Evolutionary conservation across 1,284 basidiomycete species (phyloP), one percentile per base, ranked within the genome.

Genomic region (Fomitopsis palustris): DNA sequence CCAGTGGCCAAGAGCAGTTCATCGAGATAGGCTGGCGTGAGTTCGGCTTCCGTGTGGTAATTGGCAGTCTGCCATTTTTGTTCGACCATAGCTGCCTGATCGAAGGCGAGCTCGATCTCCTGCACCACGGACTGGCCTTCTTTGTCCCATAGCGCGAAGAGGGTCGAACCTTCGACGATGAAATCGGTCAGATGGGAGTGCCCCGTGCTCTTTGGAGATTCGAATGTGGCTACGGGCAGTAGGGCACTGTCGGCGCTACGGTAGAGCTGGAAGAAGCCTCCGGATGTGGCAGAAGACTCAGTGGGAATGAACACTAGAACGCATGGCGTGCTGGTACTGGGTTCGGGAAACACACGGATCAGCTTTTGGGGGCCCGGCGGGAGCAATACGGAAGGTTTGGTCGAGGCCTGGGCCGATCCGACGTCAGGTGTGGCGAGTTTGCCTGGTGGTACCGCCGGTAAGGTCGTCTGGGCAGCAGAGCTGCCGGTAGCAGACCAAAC

Each of bases 1-100:
- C 82, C 89, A 51, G 82, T 81, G 41, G 81, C 78, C 59, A 88
- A 77, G 57, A 96, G 81, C 53, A 90, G 79, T 65, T 93, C 90
- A 69, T 96, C 93, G 61, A 96, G 86, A 73, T 91, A 90, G 9
- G 87, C 83, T n/a, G 94, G 89, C 2, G 93, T 93, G 62, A 93
- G 79, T 58, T 88, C 87, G n/a, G 82, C 78, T 71, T 93, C 86
- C 56, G 81, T 77, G 17, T 85, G 81, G 65, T 84, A 87, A 54
- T 73, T 75, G 19, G 81, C 82, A 19, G 75, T 74, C 55, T 74
- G 73, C 90, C 90, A 92, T 25, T 68, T 62, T 60, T 72, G 65
- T 54, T 69, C 72, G 51, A 8, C 38, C 49, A 65, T 69, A 59
- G 67, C 68, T 61, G 73, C 64, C 55, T 72, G 70, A 57, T 74